Evolutionary conservation across 2,329 filamentous ascomycete genomes (phyloP), one percentile per base, ranked within the genome.

Genomic region (Fusarium setosum): DNA sequence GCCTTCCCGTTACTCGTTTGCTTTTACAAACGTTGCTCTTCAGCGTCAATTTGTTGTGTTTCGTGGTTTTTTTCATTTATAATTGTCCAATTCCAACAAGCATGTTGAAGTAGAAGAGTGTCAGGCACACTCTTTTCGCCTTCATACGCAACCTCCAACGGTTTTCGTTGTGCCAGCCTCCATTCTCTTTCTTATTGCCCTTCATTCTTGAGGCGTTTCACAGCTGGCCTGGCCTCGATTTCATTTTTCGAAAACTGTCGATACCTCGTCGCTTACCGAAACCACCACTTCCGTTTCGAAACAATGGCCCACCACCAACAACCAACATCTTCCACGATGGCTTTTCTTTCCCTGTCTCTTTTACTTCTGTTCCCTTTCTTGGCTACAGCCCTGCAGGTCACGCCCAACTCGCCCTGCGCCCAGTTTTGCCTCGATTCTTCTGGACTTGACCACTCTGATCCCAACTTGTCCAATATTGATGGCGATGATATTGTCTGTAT

Each of bases 341-440:
- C 29, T 38, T 17, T 55, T 38, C 32, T 63, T 45, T 41, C 50
- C 40, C 5, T 61, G 5, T 3, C 59, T 13, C 12, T 66, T 21
- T 38, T 55, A 10, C 8, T 64, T 20, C 12, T 63, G 26, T 45
- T 67, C 40, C 59, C 41, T 12, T 4, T 24, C 20, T 49, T 77
- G 10, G 69, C 67, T 2, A 85, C 67, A 2, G 77, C 80, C 6
- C 74, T 87, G 17, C 82, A 83, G 69, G 84, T 86, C 48, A 79
- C 84, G 12, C 83, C 85, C 29, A 81, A 83, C 63, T 87, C 85
- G 41, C 85, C 85, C 8, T 88, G 85, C 67, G 74, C 84, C 15
- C 78, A 80, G n/a, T 72, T 82, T 61, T 88, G 85, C 67, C 57
- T 81, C 35, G 83, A 84, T 71, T 75, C 76, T 8, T 60, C 71